Base-by-base conservation (phyloP, 164 flowering plant genomes). In the Magnolia changhungtana region DNA sequence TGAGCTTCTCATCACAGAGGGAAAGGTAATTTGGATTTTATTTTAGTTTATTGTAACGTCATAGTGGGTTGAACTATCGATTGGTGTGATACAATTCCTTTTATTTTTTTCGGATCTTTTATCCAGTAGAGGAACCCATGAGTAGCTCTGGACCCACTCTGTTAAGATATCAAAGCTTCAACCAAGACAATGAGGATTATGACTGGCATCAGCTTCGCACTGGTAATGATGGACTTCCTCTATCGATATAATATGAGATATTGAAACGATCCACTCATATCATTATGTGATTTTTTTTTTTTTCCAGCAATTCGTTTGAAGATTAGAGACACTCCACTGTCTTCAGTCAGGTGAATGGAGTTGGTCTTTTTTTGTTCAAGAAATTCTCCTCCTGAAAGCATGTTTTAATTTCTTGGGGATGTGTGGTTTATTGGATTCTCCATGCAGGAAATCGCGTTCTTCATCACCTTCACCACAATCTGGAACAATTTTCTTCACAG, bases 71-170 rank as follows among this genome's bases (percentile, higher is more conserved):
- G n/a, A n/a, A n/a, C n/a, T n/a, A n/a, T n/a, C n/a, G n/a, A n/a
- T n/a, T n/a, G n/a, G n/a, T n/a, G n/a, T n/a, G n/a, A n/a, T n/a
- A n/a, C n/a, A n/a, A n/a, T n/a, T n/a, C n/a, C n/a, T n/a, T n/a
- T n/a, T n/a, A n/a, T n/a, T n/a, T n/a, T 63, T 50, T 50, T 52
- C 18, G 6, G 10, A 59, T 67, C 50, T 81, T 31, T 16, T 74
- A 50, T 78, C 75, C 86, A 90, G 95, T 84, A 78, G 93, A 90
- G 20, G 90, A 85, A 84, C 87, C 92, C 67, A 79, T 87, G 86
- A 74, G 76, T 75, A 89, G 88, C 51, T 85, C 81, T 21, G 74
- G 70, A 29, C 81, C 19, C 8, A 69, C 85, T 8, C 84, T 82
- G 69, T 78, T 84, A 63, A 87, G 84, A 21, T 81, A 86, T 78